phyloP scores from a whole-genome alignment of 2,329 filamentous ascomycete genomes.

The Fusarium zealandicum region DNA sequence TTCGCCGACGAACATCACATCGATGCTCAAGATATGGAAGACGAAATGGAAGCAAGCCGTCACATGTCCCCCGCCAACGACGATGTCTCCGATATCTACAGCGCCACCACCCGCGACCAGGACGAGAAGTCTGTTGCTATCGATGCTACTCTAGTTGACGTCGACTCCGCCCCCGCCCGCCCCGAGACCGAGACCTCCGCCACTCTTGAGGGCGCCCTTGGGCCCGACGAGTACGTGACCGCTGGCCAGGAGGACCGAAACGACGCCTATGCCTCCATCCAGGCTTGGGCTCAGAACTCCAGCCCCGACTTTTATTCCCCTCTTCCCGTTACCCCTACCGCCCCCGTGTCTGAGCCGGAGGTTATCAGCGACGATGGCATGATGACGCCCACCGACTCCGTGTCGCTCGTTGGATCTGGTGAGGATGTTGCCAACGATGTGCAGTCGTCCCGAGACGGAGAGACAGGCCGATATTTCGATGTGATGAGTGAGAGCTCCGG shows the following conservation, averaged over 20 bases:
- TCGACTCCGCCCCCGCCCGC: conserved; percentile 34
- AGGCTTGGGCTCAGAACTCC: conserved; percentile 68
- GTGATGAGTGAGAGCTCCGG: conserved; percentile 67
- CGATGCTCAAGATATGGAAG: conserved; percentile 54
- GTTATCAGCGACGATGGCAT: conserved; percentile 58
- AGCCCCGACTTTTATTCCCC: conserved; percentile 66
- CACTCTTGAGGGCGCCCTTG: conserved; percentile 48
- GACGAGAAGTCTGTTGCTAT: conserved; percentile 29
- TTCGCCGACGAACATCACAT: conserved; percentile 66
- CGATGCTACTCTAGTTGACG: conserved; percentile 46
- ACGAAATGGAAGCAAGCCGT: conserved; percentile 49
- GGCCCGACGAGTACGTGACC: conserved; percentile 59
- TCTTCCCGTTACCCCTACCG: conserved; percentile 59
- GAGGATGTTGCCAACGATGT: conserved; percentile 57
- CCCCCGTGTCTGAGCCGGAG: conserved; percentile 60
- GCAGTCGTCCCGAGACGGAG: conserved; percentile 48
- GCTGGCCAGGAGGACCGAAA: conserved; percentile 56
- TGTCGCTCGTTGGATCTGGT: conserved; percentile 60
- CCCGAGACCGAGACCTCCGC: conserved; percentile 36
- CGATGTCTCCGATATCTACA: conserved; percentile 65
- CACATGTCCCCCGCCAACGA: conserved; percentile 55
- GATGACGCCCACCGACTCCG: conserved; percentile 66
- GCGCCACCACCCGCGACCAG: conserved; percentile 57
- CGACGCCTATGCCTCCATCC: conserved; percentile 66
- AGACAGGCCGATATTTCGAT: conserved; percentile 55